Conservation (phyloP, 2,329 filamentous ascomycete species). For the Sordariomycetes sp. region DNA sequence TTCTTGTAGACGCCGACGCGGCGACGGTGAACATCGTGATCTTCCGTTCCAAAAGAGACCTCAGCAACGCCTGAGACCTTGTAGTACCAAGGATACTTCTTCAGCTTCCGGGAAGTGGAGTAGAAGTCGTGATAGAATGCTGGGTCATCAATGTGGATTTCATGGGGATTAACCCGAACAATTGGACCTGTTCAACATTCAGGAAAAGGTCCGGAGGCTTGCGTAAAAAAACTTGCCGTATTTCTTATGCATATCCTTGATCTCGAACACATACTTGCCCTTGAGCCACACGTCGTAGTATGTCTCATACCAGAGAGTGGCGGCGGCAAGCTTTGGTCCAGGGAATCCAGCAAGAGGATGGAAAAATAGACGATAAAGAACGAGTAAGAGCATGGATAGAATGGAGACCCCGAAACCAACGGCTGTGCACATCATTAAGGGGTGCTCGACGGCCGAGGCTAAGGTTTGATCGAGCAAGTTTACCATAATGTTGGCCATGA, state of each 20-base stretch:
- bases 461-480: too few relatives aligned
- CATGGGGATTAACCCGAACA: background rate
- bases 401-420: background rate
- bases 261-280: slow-evolving; percentile 1
- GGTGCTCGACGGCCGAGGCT: too few relatives aligned
- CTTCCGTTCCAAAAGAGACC: too few relatives aligned
- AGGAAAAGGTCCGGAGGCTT: too few relatives aligned
- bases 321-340: slow-evolving; percentile 8
- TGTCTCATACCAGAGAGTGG: slow-evolving; percentile 1
- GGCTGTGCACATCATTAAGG: too few relatives aligned
- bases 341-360: slow-evolving; percentile 7
- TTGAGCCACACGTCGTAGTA: slow-evolving; percentile 2
- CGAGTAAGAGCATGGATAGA: background rate
- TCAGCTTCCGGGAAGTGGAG: background rate
- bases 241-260: background rate
- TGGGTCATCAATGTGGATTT: background rate
- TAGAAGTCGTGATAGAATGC: background rate
- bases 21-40: too few relatives aligned
- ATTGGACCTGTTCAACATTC: background rate
- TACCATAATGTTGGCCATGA: too few relatives aligned
- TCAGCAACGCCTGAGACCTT: too few relatives aligned
- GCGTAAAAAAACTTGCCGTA: slow-evolving; percentile 3
- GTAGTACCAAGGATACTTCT: background rate
- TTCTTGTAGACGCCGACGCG: too few relatives aligned
- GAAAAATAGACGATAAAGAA: background rate